These are phyloP conservation scores for Botrytis porri DNA, from an alignment of 2,329 filamentous ascomycete genomes.

Conservation along the genomic window DNA sequence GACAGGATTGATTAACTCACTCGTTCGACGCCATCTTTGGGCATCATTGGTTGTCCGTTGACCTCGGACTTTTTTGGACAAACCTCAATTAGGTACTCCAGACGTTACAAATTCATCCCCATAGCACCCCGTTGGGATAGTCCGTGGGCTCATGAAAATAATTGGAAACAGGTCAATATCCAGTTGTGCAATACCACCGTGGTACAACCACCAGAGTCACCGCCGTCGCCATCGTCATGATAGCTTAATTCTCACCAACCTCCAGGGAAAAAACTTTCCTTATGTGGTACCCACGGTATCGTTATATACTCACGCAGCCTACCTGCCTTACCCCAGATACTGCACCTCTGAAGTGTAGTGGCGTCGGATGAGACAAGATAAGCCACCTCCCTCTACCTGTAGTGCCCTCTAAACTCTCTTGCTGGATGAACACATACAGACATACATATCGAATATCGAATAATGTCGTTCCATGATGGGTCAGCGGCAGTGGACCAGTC, in stretches of 20 bases:
- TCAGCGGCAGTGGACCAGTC: slow-evolving; percentile 16
- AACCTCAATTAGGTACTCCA: slow-evolving; percentile 23
- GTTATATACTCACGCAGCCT: slow-evolving; percentile 30
- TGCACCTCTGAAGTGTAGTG: slow-evolving; percentile 28
- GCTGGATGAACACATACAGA: slow-evolving; percentile 34
- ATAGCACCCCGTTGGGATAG: slow-evolving; percentile 21
- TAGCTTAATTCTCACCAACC: slow-evolving; percentile 6
- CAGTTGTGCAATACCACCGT: not conserved
- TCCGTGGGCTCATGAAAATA: slow-evolving; percentile 21
- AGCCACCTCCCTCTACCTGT: slow-evolving; percentile 36
- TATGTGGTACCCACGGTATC: slow-evolving; percentile 24
- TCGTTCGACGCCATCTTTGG: not conserved
- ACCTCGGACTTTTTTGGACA: slow-evolving; percentile 30
- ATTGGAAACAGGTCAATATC: slow-evolving; percentile 14
- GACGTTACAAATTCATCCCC: slow-evolving; percentile 29
- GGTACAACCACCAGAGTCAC: not conserved
- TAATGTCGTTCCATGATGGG: slow-evolving; percentile 27
- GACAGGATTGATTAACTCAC: not conserved
- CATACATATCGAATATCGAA: slow-evolving; percentile 3
- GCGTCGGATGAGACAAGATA: slow-evolving; percentile 35
- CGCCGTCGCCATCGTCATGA: not conserved
- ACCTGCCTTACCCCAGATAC: slow-evolving; percentile 35
- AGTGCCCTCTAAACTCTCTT: slow-evolving; percentile 16
- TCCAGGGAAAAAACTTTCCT: not conserved
- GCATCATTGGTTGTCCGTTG: slow-evolving; percentile 22